Percentiles rank a stretch among this genome's conserved stretches.
phyloP scores from a whole-genome alignment of 306 rosid species.

The Corylus heterophylla region DNA sequence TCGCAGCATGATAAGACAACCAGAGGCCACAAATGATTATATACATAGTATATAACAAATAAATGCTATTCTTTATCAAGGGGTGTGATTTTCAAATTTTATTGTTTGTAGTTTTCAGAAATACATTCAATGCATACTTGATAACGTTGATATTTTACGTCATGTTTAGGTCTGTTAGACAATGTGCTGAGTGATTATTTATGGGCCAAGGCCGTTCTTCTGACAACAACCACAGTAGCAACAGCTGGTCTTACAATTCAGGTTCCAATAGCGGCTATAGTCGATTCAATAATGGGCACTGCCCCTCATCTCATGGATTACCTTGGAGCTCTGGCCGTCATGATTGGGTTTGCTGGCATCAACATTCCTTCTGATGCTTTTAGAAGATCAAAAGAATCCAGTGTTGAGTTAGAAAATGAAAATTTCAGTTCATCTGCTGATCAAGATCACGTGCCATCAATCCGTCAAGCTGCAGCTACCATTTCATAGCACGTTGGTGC shows the following conservation, averaged over 20 bases:
- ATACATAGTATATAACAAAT: background rate
- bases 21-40: background rate
- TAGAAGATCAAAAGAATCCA: slow-evolving; percentile 38
- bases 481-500: slow-evolving; percentile 24
- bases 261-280: slow-evolving; percentile 91
- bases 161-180: slow-evolving; percentile 72
- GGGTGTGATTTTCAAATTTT: background rate
- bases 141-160: background rate
- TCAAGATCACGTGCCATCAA: slow-evolving; percentile 30
- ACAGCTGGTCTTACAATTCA: slow-evolving; percentile 95
- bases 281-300: slow-evolving; percentile 71
- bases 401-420: slow-evolving; percentile 51
- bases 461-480: slow-evolving; percentile 28
- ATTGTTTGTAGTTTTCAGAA: background rate
- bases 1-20: background rate
- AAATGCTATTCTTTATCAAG: background rate
- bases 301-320: slow-evolving; percentile 77
- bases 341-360: slow-evolving; percentile 86
- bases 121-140: background rate
- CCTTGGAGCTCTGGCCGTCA: slow-evolving; percentile 78
- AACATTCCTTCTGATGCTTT: slow-evolving; percentile 67
- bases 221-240: slow-evolving; percentile 93
- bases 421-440: slow-evolving; percentile 4
- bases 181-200: slow-evolving; percentile 92
- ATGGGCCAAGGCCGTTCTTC: slow-evolving; percentile 98